Percentiles rank a stretch among this genome's conserved stretches.
Evolutionary conservation across 805 yeast species (phyloP).

Genomic region (Sugiyamaella smithiae): DNA sequence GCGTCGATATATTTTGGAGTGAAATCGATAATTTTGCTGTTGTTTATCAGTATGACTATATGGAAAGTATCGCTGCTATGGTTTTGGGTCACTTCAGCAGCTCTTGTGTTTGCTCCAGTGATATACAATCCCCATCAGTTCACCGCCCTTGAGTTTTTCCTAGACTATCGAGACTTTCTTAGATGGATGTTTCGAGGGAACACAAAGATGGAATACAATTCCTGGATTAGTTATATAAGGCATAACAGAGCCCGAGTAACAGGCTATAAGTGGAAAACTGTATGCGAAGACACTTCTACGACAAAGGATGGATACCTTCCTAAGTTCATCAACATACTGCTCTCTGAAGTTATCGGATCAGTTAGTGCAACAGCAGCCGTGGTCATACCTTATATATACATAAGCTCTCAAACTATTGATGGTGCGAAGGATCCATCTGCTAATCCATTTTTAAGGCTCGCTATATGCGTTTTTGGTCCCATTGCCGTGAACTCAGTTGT

Average conservation of each 20-base stretch:
- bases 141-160: conserved; percentile 81
- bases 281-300: conserved; percentile 34
- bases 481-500: conserved; percentile 23
- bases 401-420: conserved; percentile 73
- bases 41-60: conserved; percentile 57
- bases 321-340: conserved; percentile 61
- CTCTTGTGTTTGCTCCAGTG: conserved; percentile 83
- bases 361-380: conserved; percentile 45
- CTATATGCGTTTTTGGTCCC: conserved; percentile 35
- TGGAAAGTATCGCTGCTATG: conserved; percentile 84
- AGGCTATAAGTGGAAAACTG: conserved; percentile 67
- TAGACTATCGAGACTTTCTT: conserved; percentile 82
- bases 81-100: conserved; percentile 89
- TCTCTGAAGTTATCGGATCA: conserved; percentile 66
- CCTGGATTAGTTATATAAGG: conserved; percentile 69
- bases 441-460: conserved; percentile 54
- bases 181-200: conserved; percentile 74
- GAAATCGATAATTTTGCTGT: conserved; percentile 47
- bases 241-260: conserved; percentile 73
- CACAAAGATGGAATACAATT: conserved; percentile 48
- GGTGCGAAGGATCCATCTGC: conserved; percentile 39
- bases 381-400: conserved; percentile 59
- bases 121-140: conserved; percentile 93
- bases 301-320: conserved; percentile 59
- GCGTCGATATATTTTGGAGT: conserved; percentile 67